phyloP scores from a whole-genome alignment of 768 basidiomycete species.

The Russula olivacea region DNA sequence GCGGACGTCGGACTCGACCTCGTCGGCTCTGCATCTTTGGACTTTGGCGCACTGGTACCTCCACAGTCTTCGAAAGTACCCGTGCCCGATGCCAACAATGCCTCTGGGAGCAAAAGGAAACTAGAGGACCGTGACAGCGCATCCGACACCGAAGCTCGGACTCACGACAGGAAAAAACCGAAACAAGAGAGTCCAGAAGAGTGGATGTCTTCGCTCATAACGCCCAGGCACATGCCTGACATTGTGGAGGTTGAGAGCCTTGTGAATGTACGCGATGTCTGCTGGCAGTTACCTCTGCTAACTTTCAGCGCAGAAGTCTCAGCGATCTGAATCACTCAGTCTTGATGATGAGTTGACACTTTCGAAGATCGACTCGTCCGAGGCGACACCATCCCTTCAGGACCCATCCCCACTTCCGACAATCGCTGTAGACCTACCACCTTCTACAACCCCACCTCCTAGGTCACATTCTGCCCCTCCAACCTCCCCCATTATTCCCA shows the following conservation, averaged over 20 bases:
- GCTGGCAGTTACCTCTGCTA: background rate
- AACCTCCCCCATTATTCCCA: constrained; percentile 3
- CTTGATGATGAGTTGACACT: background rate
- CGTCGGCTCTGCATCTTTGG: background rate
- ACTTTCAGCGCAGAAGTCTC: constrained; percentile 1
- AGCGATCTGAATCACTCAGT: background rate
- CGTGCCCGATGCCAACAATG: background rate
- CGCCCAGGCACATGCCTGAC: background rate
- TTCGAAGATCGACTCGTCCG: background rate
- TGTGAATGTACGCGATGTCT: background rate
- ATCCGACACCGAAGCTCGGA: background rate
- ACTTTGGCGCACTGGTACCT: background rate
- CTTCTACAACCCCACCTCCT: constrained; percentile 2
- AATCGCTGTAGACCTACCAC: background rate
- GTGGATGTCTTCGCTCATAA: background rate
- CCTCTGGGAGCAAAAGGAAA: constrained; percentile 13
- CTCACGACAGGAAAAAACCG: constrained; percentile 1
- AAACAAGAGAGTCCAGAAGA: background rate
- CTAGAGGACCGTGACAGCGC: background rate
- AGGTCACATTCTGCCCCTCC: constrained; percentile 14
- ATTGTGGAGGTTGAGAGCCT: background rate
- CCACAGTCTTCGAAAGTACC: background rate
- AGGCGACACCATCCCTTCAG: background rate
- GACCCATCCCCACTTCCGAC: background rate
- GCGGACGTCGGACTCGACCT: background rate